A percentile compares a stretch with the other conserved stretches of the same genome.
Conservation (phyloP, 331 rosid genomes). For the Telfairia occidentalis region DNA sequence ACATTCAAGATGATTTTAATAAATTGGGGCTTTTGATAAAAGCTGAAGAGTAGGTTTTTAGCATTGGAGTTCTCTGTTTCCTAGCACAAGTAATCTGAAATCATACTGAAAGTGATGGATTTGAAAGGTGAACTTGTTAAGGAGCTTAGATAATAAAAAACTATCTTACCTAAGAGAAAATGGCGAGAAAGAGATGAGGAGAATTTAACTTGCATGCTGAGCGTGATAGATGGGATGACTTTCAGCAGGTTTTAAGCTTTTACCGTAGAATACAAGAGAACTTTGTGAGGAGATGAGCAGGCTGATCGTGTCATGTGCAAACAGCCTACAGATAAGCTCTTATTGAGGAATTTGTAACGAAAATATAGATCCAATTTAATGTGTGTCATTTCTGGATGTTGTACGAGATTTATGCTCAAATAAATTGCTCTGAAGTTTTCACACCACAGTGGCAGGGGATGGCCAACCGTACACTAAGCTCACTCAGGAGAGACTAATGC, state of each 20-base stretch:
- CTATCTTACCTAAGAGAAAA: background rate
- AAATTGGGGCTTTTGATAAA: background rate
- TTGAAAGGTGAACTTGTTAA: background rate
- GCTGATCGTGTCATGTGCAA: background rate
- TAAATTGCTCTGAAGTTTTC: background rate
- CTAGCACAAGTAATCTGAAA: background rate
- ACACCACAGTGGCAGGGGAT: background rate
- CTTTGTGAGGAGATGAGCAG: background rate
- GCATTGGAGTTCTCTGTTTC: background rate
- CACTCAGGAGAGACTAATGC: background rate
- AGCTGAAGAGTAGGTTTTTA: background rate
- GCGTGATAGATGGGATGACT: background rate
- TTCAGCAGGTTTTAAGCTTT: background rate
- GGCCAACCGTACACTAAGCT: background rate
- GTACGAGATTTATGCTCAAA: background rate
- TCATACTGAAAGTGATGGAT: background rate
- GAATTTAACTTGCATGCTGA: background rate
- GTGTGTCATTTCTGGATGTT: background rate
- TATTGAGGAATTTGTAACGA: background rate
- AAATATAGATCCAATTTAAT: background rate
- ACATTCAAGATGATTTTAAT: background rate
- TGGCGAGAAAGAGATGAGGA: background rate
- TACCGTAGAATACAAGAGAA: background rate
- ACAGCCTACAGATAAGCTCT: background rate
- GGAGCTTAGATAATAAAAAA: background rate